A percentile compares a stretch with the other conserved stretches of the same genome.
These are phyloP conservation scores for Lasiodiplodia theobromae DNA, from an alignment of 2,329 filamentous ascomycete genomes.

Conservation along the genomic window DNA sequence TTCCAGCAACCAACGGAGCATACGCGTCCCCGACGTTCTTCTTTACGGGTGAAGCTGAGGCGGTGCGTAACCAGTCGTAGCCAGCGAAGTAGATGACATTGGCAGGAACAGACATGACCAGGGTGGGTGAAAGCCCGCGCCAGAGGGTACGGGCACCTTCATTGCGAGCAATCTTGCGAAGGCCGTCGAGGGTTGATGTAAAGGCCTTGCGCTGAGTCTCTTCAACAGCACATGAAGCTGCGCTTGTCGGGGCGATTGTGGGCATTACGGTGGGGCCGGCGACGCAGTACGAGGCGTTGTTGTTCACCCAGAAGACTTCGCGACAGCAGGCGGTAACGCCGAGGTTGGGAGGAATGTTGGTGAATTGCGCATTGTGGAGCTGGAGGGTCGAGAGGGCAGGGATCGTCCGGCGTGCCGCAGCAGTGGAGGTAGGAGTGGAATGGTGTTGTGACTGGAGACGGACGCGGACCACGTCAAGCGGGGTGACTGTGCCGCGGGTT, in stretches of 20 bases:
- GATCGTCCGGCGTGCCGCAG: constrained; percentile 45
- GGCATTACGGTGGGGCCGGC: constrained; percentile 58
- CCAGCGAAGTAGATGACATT: constrained; percentile 99
- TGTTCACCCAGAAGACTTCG: constrained; percentile 95
- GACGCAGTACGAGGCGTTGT: constrained; percentile 81
- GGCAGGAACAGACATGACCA: constrained; percentile 90
- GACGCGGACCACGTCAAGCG: constrained; percentile 94
- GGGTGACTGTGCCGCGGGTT: constrained; percentile 74
- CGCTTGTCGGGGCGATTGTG: constrained; percentile 52
- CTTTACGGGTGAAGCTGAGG: constrained; percentile 74
- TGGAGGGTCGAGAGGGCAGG: constrained; percentile 47
- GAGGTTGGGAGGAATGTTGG: constrained; percentile 79
- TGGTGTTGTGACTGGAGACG: constrained; percentile 85
- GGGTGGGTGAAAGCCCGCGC: constrained; percentile 91
- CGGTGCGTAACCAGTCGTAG: constrained; percentile 90
- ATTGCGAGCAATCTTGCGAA: constrained; percentile 93
- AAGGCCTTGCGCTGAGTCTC: constrained; percentile 84
- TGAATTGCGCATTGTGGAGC: constrained; percentile 55
- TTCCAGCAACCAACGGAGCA: constrained; percentile 81
- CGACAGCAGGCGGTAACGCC: constrained; percentile 95
- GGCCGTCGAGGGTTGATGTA: constrained; percentile 87
- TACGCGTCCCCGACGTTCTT: constrained; percentile 66
- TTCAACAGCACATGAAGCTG: constrained; percentile 81
- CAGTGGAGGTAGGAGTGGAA: constrained; percentile 51
- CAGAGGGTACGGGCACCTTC: constrained; percentile 88